Conservation (phyloP, 306 rosid species). For the Vigna hirtella region DNA sequence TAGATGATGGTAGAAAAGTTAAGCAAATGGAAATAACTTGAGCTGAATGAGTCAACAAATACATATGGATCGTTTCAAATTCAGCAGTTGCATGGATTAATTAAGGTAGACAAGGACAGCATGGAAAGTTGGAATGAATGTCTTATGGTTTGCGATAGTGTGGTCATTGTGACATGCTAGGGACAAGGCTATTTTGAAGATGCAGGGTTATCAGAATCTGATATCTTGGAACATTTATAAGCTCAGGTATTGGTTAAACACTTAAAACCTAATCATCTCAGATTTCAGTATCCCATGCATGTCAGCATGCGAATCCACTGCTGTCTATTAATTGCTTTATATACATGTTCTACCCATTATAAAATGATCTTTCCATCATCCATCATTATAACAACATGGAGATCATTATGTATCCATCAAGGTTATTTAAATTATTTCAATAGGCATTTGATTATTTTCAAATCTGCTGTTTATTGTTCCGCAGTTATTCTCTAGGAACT, state of each 20-base stretch:
- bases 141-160: not conserved
- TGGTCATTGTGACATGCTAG: not conserved
- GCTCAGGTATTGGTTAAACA: not conserved
- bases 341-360: not conserved
- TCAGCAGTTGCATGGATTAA: not conserved
- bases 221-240: not conserved
- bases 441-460: not conserved
- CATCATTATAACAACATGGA: slow-evolving; percentile 2
- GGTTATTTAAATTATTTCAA: not conserved
- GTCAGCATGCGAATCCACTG: not conserved
- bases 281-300: not conserved
- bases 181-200: slow-evolving; percentile 3
- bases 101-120: not conserved
- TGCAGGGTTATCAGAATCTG: not conserved
- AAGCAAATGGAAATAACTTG: not conserved
- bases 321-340: not conserved
- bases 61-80: not conserved
- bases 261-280: not conserved
- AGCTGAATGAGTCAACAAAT: not conserved
- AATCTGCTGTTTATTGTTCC: not conserved
- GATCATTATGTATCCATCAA: not conserved
- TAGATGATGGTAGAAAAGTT: not conserved
- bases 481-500: not conserved
- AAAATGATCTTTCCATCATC: not conserved
- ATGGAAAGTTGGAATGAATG: not conserved